Percentiles rank a stretch among this genome's conserved stretches.
These are phyloP conservation scores for Paecilomyces niveus DNA, from an alignment of 2,329 filamentous ascomycete genomes.

Conservation along the genomic window DNA sequence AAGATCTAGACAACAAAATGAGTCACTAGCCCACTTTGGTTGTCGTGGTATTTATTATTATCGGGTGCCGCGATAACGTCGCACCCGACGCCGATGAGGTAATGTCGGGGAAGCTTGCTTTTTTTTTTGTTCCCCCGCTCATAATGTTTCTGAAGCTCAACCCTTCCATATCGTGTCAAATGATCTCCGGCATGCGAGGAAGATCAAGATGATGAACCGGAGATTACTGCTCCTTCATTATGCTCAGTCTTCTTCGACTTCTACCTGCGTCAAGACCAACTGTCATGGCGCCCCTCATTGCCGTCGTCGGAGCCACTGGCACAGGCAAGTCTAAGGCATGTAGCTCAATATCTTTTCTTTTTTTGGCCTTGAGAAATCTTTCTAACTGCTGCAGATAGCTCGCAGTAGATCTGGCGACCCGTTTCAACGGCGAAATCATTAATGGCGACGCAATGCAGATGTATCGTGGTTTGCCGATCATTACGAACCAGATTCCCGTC, in stretches of 20 bases:
- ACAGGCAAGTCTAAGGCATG: constrained; percentile 87
- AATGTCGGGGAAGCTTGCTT: background rate
- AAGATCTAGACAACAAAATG: background rate
- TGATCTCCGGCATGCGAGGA: background rate
- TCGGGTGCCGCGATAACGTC: background rate
- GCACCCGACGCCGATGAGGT: background rate
- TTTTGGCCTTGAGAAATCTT: background rate
- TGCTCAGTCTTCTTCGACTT: constrained; percentile 22
- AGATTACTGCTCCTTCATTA: constrained; percentile 6
- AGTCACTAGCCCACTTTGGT: background rate
- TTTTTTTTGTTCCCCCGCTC: constrained; percentile 1
- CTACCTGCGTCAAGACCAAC: constrained; percentile 11
- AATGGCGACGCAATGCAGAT: constrained; percentile 98
- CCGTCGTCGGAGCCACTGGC: constrained; percentile 81
- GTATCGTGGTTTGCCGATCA: constrained; percentile 83
- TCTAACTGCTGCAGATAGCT: constrained; percentile 51
- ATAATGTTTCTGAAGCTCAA: background rate
- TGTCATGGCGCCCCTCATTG: constrained; percentile 57
- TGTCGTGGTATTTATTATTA: background rate
- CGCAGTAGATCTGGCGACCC: constrained; percentile 76
- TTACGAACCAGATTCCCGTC: constrained; percentile 83
- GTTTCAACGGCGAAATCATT: constrained; percentile 86
- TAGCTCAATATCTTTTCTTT: constrained; percentile 1
- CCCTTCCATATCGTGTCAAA: background rate
- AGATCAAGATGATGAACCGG: constrained; percentile 8